Conservation (phyloP, 2,329 filamentous ascomycete species). For the Trichoderma brevicompactum region DNA sequence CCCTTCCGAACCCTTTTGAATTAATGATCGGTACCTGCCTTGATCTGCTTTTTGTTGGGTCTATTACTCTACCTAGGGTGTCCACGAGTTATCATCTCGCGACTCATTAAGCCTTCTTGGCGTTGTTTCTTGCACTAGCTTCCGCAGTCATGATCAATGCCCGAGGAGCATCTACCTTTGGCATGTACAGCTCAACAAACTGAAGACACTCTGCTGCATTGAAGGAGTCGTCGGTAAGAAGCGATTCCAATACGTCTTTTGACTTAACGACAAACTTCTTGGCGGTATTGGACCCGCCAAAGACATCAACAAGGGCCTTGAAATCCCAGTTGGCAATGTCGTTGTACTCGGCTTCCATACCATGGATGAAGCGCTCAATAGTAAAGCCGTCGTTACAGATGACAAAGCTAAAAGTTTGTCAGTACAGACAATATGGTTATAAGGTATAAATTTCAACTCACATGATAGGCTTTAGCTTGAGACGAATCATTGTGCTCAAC, state of each 20-base stretch:
- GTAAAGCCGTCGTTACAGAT: conserved; percentile 90
- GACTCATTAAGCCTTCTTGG: conserved; percentile 40
- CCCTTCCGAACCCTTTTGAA: background rate
- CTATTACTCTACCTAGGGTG: background rate
- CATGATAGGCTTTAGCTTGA: conserved; percentile 76
- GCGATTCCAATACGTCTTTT: conserved; percentile 66
- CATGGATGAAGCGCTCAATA: conserved; percentile 87
- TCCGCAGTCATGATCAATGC: conserved; percentile 72
- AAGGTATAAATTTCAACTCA: conserved; percentile 46
- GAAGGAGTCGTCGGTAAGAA: conserved; percentile 69
- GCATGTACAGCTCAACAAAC: conserved; percentile 83
- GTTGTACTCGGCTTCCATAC: conserved; percentile 79
- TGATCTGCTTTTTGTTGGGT: background rate
- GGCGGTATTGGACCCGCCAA: conserved; percentile 65
- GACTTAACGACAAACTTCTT: conserved; percentile 71
- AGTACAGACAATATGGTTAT: background rate
- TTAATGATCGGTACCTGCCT: conserved; percentile 10
- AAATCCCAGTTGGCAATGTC: conserved; percentile 78
- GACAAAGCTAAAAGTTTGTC: conserved; percentile 62
- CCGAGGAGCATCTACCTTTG: conserved; percentile 74
- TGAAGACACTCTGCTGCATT: conserved; percentile 59
- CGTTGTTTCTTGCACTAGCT: conserved; percentile 71
- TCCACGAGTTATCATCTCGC: background rate
- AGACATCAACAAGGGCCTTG: conserved; percentile 67
- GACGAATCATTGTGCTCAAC: conserved; percentile 79